Evolutionary conservation across 495 filamentous ascomycete genomes (phyloP).

Genomic region (Cercophora samala): DNA sequence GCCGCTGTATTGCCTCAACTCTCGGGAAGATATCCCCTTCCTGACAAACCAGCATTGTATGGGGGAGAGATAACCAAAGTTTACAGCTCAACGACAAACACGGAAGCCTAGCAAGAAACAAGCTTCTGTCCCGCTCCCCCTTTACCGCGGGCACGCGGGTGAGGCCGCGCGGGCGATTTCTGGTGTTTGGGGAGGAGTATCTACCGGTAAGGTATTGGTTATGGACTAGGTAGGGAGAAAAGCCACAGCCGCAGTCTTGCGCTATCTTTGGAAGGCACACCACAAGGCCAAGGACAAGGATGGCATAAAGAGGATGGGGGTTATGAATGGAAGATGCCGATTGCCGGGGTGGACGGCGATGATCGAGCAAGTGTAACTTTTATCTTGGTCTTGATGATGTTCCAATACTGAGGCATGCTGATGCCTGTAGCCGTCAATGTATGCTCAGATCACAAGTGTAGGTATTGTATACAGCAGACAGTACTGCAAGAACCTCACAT

Average conservation of each 20-base stretch:
- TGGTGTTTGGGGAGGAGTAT: neutral
- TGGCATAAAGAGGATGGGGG: neutral
- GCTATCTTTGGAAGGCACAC: neutral
- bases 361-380: no score
- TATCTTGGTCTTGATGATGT: no score
- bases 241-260: neutral
- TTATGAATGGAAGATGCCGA: neutral
- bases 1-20: neutral
- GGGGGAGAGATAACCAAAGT: neutral
- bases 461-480: no score
- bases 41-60: neutral
- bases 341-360: no score
- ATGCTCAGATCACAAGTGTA: no score
- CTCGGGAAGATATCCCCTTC: neutral
- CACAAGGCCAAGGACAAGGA: neutral
- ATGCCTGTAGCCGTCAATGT: no score
- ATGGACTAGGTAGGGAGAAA: neutral
- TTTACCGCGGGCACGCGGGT: neutral
- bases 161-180: neutral
- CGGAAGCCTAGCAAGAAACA: neutral
- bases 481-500: neutral
- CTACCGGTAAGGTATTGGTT: neutral
- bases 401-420: no score
- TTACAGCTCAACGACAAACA: neutral
- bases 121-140: neutral